Base-by-base conservation (phyloP, 2,329 filamentous ascomycete genomes). In the Torrubiella hemipterigena region DNA sequence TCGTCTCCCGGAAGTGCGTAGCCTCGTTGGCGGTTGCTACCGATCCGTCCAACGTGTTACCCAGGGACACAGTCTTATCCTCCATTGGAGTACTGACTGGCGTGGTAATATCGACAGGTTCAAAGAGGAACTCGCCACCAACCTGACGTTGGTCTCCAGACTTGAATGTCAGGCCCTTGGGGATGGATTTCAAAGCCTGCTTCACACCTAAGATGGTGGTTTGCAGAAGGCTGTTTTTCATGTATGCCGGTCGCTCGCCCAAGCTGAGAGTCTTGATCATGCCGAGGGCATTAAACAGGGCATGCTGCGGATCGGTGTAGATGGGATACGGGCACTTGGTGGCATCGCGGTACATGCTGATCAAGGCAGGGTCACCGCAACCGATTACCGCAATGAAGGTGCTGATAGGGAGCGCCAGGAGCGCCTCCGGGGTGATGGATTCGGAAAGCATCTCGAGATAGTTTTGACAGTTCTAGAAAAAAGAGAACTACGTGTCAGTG, bases 121-220 rank as follows among this genome's bases (percentile, higher is more conserved):
- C 77, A 40, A 85, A 85, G n/a, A 87, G 50, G 38, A 86, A 83
- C 56, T 87, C 82, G 9, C 81, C 82, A 16, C 82, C 81, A 3
- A 82, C 75, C 55, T 85, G 78, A 31, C 67, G 61, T 47, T 69
- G 63, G 47, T 82, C 69, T 4, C 81, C 81, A 14, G 69, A 72
- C 49, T 75, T 76, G 37, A 71, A 57, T 5, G 67, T 72, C 29
- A 79, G 55, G 1, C 75, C 76, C 7, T 50, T 59, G 12, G 65
- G 64, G 2, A 77, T 54, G 36, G 75, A 60, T 42, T 61, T 69
- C 19, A 87, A 48, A 0, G 61, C 70, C 51, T 83, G 77, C 5
- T 65, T 49, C 31, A 80, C 62, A 31, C 68, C 68, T 11, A 59
- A 56, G 4, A 67, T 36, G 3, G 72, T 58, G 2, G 58, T 62